Evolutionary conservation across 192 early-diverging fungal species (phyloP).

Genomic region (Dissophora ornata): DNA sequence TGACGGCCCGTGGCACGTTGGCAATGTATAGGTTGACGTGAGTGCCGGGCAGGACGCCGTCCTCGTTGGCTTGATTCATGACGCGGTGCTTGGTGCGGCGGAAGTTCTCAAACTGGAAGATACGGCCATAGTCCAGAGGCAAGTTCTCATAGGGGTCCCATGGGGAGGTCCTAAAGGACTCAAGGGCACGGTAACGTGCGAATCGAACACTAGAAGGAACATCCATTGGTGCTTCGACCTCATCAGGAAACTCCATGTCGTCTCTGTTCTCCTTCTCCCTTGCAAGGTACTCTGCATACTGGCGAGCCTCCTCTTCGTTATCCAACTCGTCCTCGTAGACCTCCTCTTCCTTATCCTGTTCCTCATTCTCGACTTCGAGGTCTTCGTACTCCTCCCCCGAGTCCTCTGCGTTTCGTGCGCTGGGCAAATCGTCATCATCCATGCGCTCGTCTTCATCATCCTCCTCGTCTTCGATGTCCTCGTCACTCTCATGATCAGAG

Average conservation of each 20-base stretch:
- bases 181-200: constrained; percentile 93
- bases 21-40: constrained; percentile 80
- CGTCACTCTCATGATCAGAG: constrained; percentile 75
- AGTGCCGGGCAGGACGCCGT: constrained; percentile 70
- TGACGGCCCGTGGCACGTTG: constrained; percentile 72
- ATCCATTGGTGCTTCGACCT: constrained; percentile 94
- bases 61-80: constrained; percentile 63
- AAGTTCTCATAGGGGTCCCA: constrained; percentile 99
- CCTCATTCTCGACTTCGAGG: constrained; percentile 52
- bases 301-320: constrained; percentile 64
- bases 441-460: constrained; percentile 58
- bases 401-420: constrained; percentile 57
- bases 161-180: constrained; percentile 93
- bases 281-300: constrained; percentile 68
- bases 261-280: constrained; percentile 75
- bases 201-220: constrained; percentile 87
- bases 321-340: constrained; percentile 61
- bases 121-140: constrained; percentile 93
- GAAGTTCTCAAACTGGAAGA: constrained; percentile 97
- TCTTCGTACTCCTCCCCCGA: constrained; percentile 59
- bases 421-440: constrained; percentile 56
- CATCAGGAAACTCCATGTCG: constrained; percentile 94
- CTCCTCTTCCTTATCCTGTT: constrained; percentile 50
- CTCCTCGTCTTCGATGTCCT: constrained; percentile 66
- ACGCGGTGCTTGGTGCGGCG: constrained; percentile 82